Base-by-base conservation (phyloP, 306 rosid genomes). In the Corylus avellana region DNA sequence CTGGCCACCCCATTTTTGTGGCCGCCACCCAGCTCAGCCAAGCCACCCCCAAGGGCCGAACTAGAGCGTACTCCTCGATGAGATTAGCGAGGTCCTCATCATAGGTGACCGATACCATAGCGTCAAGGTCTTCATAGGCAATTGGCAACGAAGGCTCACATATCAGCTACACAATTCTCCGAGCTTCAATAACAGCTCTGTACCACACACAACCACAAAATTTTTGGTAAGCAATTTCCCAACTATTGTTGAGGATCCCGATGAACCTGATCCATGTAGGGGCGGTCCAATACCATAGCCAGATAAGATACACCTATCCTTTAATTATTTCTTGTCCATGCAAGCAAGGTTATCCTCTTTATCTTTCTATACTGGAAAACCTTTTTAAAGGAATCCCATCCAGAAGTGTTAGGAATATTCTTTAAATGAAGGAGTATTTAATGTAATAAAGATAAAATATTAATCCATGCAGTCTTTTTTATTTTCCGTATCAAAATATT, bases 11-110 rank as follows among this genome's bases (percentile, higher is more conserved):
- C 25, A 22, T 22, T 22, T 22, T 22, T 22, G 25, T 22, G 25
- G 25, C 25, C 25, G 25, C 25, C 25, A 22, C 25, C 25, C 25
- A 22, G 25, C 25, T 22, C 25, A 22, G 25, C 25, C 25, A 22
- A 22, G 25, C 25, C 25, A 22, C 25, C 25, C 25, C 25, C 25
- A 22, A 22, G 25, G 25, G 25, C 25, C 25, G 25, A 22, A 22
- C 0, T 22, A 22, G 25, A 22, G 25, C 96, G 77, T 91, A 95
- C 78, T 95, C 99, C 80, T 95, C 99, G 29, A 91, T 77, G 55
- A 95, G 91, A 80, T 92, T 95, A 29, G 79, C 86, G 47, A 95
- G 96, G 73, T 95, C 99, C 82, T 95, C 99, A 46, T 91, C 94
- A 73, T 89, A 87, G 59, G 94, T 95, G 59, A 95, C 85, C 81